These are phyloP conservation scores for Penicillium egyptiacum DNA, from an alignment of 495 filamentous ascomycete species.

Conservation along the genomic window DNA sequence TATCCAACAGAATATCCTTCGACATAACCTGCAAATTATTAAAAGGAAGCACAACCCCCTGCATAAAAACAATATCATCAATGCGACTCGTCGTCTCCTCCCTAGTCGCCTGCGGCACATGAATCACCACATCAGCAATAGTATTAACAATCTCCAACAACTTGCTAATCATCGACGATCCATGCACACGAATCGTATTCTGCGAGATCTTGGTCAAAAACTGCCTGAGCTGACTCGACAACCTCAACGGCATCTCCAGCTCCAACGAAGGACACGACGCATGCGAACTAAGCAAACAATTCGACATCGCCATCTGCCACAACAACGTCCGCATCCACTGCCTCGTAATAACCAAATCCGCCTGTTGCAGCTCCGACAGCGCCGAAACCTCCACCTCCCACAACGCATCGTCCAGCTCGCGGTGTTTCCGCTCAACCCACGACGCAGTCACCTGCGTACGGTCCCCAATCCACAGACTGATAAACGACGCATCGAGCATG, in stretches of 20 bases:
- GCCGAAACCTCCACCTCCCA: slow-evolving; percentile 31
- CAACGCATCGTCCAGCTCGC: slow-evolving; percentile 25
- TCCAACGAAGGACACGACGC: slow-evolving; percentile 43
- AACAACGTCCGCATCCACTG: slow-evolving; percentile 56
- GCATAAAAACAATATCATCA: slow-evolving; percentile 34
- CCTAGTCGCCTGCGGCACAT: slow-evolving; percentile 22
- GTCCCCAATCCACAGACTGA: slow-evolving; percentile 31
- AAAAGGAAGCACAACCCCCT: slow-evolving; percentile 31
- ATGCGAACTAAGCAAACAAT: slow-evolving; percentile 44
- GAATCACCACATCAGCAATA: slow-evolving; percentile 53
- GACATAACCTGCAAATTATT: slow-evolving; percentile 26
- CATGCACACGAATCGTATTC: slow-evolving; percentile 53
- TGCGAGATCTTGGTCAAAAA: slow-evolving; percentile 46
- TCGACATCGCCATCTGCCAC: slow-evolving; percentile 55
- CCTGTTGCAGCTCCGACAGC: slow-evolving; percentile 47
- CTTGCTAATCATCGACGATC: slow-evolving; percentile 56
- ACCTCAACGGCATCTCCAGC: slow-evolving; percentile 52
- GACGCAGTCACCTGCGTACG: slow-evolving; percentile 24
- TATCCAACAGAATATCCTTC: slow-evolving; percentile 25
- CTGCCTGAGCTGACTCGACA: slow-evolving; percentile 49
- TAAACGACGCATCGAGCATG: slow-evolving; percentile 25
- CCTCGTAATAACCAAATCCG: slow-evolving; percentile 53
- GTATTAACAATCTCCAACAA: slow-evolving; percentile 58
- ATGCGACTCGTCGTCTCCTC: slow-evolving; percentile 32
- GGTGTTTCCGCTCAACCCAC: slow-evolving; percentile 33